A percentile compares a stretch with the other conserved stretches of the same genome.
Evolutionary conservation across 108 stramenopile species (phyloP).

Genomic region (Chaetoceros muelleri): DNA sequence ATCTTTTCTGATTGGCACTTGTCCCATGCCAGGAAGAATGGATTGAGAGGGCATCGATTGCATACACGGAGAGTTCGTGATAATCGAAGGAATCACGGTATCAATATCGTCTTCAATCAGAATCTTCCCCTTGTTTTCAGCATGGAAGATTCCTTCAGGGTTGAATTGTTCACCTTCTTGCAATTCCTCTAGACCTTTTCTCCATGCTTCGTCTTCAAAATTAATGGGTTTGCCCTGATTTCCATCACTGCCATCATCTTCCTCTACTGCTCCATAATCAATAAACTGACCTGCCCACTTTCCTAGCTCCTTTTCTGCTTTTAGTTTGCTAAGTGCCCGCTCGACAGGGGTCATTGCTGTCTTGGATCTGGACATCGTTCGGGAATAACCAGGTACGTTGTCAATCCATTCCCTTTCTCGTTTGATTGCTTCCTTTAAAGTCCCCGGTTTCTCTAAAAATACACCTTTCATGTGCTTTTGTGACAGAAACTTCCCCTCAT

Average conservation of each 20-base stretch:
- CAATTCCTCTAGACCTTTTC: not conserved
- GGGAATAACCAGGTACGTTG: slow-evolving; percentile 1
- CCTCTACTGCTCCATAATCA: slow-evolving; percentile 18
- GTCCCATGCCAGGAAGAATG: not conserved
- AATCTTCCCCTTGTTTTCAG: not conserved
- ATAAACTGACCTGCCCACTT: slow-evolving; percentile 31
- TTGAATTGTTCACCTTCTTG: not conserved
- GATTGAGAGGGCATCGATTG: not conserved
- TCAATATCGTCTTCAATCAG: not conserved
- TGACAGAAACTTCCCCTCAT: slow-evolving; percentile 14
- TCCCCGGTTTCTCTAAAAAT: slow-evolving; percentile 51
- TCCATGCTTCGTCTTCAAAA: not conserved
- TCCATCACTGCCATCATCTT: slow-evolving; percentile 63
- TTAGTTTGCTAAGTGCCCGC: slow-evolving; percentile 28
- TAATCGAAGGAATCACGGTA: not conserved
- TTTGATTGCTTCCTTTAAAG: slow-evolving; percentile 40
- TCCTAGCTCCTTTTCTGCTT: slow-evolving; percentile 27
- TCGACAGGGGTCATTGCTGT: slow-evolving; percentile 24
- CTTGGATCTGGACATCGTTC: slow-evolving; percentile 14
- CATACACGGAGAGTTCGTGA: not conserved
- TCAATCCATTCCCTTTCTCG: slow-evolving; percentile 14
- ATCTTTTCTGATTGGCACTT: slow-evolving; percentile 13
- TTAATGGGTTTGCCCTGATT: slow-evolving; percentile 20
- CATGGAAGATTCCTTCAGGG: not conserved
- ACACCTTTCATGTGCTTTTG: slow-evolving; percentile 35